A percentile compares a stretch with the other conserved stretches of the same genome.
phyloP scores from a whole-genome alignment of 331 rosid genomes.

The Malus hybrid region DNA sequence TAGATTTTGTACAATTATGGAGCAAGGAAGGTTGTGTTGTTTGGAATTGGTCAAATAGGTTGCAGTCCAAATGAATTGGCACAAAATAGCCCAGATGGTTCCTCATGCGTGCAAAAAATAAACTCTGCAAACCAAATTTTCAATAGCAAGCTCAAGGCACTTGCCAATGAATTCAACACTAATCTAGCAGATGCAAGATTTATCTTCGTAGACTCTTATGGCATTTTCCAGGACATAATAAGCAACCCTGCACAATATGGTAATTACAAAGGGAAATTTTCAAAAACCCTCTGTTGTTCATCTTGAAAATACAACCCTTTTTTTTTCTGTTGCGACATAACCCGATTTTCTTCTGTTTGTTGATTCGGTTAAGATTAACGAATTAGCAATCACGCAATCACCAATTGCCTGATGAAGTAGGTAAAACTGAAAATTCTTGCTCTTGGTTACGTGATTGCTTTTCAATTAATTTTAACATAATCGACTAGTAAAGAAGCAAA shows the following conservation, averaged over 20 bases:
- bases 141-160: conserved; percentile 52
- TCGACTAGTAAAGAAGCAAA: background rate
- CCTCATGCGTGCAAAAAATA: conserved; percentile 54
- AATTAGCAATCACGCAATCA: background rate
- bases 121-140: conserved; percentile 73
- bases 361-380: background rate
- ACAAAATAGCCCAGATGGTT: conserved; percentile 71
- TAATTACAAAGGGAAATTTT: conserved; percentile 15
- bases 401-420: background rate
- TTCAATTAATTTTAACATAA: background rate
- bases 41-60: conserved; percentile 84
- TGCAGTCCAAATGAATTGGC: conserved; percentile 86
- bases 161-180: conserved; percentile 60
- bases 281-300: background rate
- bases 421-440: too few species aligned
- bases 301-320: background rate
- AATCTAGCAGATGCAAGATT: conserved; percentile 49
- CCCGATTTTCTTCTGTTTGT: background rate
- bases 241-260: conserved; percentile 65
- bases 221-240: conserved; percentile 64
- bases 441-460: background rate
- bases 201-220: conserved; percentile 64
- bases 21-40: conserved; percentile 77
- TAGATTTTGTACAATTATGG: conserved; percentile 67
- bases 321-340: background rate